A percentile compares a stretch with the other conserved stretches of the same genome.
Conservation (phyloP, 257 asterid species). For the Fraxinus cuspidata region DNA sequence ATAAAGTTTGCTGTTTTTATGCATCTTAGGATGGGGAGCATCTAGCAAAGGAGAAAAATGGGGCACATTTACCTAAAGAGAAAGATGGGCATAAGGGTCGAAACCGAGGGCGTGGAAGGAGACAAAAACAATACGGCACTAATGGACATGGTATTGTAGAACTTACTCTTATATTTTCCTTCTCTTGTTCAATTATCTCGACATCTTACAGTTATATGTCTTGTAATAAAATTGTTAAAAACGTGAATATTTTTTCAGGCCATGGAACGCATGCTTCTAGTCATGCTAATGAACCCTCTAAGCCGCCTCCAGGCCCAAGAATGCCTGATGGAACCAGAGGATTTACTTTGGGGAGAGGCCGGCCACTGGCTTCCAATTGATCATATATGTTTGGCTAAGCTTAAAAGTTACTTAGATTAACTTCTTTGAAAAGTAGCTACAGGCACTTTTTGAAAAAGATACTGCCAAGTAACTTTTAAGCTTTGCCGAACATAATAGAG, state of each 20-base stretch:
- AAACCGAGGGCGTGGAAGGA: constrained; percentile 76
- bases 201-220: background rate
- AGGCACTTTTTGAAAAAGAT: background rate
- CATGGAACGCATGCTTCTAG: constrained; percentile 48
- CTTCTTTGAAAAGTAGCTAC: background rate
- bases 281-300: constrained; percentile 67
- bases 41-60: no score
- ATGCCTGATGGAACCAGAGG: constrained; percentile 99
- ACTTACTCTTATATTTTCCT: background rate
- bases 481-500: background rate
- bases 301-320: constrained; percentile 96
- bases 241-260: constrained; percentile 38
- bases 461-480: background rate
- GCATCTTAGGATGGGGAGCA: constrained; percentile 54
- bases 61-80: constrained; percentile 48
- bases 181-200: background rate
- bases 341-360: constrained; percentile 84
- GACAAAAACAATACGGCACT: constrained; percentile 55
- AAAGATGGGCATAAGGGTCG: constrained; percentile 55
- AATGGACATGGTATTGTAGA: constrained; percentile 69
- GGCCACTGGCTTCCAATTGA: constrained; percentile 48
- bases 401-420: background rate
- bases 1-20: constrained; percentile 7
- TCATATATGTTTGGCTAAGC: constrained; percentile 5
- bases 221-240: no score